These are phyloP conservation scores for Salix caprea DNA, from an alignment of 345 rosid species.

Conservation along the genomic window DNA sequence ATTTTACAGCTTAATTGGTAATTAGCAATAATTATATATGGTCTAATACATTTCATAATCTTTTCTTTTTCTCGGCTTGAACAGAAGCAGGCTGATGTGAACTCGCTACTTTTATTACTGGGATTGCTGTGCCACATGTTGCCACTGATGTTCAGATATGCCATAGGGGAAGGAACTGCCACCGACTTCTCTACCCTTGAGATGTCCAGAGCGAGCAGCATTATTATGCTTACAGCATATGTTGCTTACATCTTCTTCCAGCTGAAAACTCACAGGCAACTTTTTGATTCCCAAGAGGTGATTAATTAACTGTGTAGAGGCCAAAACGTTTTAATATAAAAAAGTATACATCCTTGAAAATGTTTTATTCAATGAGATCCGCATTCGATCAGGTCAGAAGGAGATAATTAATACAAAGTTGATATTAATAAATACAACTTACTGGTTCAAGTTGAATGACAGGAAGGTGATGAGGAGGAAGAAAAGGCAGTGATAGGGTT, in stretches of 20 bases:
- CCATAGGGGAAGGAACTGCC: conserved; percentile 26
- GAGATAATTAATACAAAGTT: not conserved
- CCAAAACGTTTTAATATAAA: not conserved
- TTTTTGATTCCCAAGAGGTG: conserved; percentile 59
- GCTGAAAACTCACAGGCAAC: conserved; percentile 63
- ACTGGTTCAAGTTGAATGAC: conserved; percentile 8
- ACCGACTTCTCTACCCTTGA: conserved; percentile 35
- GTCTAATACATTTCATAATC: not conserved
- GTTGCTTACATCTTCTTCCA: conserved; percentile 80
- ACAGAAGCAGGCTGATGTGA: conserved; percentile 89
- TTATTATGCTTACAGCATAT: conserved; percentile 72
- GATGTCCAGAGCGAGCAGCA: conserved; percentile 80
- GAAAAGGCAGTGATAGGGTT: conserved; percentile 73
- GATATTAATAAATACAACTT: not conserved
- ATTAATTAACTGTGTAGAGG: not conserved
- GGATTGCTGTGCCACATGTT: conserved; percentile 73
- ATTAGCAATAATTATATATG: not conserved
- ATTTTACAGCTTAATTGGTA: no score
- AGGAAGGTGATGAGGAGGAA: conserved; percentile 47
- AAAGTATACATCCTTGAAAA: not conserved
- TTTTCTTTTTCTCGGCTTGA: not conserved
- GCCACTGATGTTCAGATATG: conserved; percentile 59
- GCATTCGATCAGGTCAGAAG: not conserved
- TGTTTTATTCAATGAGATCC: not conserved
- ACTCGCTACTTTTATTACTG: conserved; percentile 60